Evolutionary conservation across 306 rosid genomes (phyloP), one percentile per base, ranked within the genome.

Genomic region (Geum urbanum): DNA sequence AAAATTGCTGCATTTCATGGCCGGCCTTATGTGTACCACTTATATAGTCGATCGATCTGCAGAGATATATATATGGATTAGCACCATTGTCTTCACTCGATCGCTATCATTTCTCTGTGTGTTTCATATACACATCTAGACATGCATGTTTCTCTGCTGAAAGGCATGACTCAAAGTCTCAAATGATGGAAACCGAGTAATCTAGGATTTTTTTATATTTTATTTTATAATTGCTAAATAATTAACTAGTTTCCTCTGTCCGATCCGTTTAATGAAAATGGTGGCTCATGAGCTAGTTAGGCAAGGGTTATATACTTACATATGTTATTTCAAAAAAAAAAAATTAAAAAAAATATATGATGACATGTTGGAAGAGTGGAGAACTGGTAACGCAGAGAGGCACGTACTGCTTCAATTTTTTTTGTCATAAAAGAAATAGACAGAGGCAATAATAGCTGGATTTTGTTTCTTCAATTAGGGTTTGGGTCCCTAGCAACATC

Each of bases 381-480:
- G 47, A 78, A 66, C 70, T 76, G 80, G 77, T 27, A 32, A 74
- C 62, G 79, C 76, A 76, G 88, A 77, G 88, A 71, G 70, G 71
- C 79, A 72, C 32, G 32, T 27, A 27, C 79, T 67, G 91, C 70
- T 64, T 47, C 67, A 80, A 67, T n/a, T 16, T 9, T 74, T 27
- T 76, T 78, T 81, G 89, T 84, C 84, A 76, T 72, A 71, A 78
- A 72, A 87, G 85, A 87, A 83, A 87, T 71, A 76, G 88, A 91
- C 87, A 87, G 75, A 73, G 54, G 84, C 80, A 84, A 85, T 89
- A 81, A 84, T 91, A 71, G 85, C 78, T 78, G 80, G 76, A 85
- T 86, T 83, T 81, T 86, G 84, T 75, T 85, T 82, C 83, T 74
- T 76, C 87, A 83, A 70, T 68, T 71, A 78, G 77, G 76, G 77